Percentiles rank a stretch among this genome's conserved stretches.
Conservation (phyloP, 2,329 filamentous ascomycete species). For the Neoascochyta sp. region DNA sequence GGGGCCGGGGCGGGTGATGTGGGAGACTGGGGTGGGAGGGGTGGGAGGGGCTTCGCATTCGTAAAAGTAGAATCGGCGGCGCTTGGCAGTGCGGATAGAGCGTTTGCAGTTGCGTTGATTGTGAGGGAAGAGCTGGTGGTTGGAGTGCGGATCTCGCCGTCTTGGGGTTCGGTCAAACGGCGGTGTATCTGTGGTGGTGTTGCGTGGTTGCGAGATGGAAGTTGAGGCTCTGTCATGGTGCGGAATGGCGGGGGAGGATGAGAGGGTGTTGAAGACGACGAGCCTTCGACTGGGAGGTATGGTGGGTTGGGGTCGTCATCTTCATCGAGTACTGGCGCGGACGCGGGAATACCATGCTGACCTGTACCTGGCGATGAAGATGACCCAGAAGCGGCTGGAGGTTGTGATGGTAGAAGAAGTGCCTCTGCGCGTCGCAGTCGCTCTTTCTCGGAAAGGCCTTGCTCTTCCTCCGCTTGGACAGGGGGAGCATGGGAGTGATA, state of each 20-base stretch:
- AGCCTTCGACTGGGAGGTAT: constrained; percentile 18
- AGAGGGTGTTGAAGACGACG: constrained; percentile 19
- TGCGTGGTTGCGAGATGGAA: constrained; percentile 7
- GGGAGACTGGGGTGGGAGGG: constrained; percentile 21
- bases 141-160: constrained; percentile 13
- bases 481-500: constrained; percentile 51
- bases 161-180: constrained; percentile 7
- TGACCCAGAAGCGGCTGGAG: constrained; percentile 52
- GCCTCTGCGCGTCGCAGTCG: constrained; percentile 73
- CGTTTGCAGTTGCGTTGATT: constrained; percentile 13
- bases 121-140: constrained; percentile 24
- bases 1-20: constrained; percentile 14
- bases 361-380: constrained; percentile 40
- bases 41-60: constrained; percentile 18
- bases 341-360: constrained; percentile 28
- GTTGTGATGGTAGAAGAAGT: constrained; percentile 75
- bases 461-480: constrained; percentile 54
- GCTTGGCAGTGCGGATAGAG: constrained; percentile 9
- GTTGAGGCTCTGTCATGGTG: constrained; percentile 10
- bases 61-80: too few species aligned
- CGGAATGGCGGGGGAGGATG: constrained; percentile 28
- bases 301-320: constrained; percentile 26
- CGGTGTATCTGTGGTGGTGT: constrained; percentile 14
- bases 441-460: constrained; percentile 74
- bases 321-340: constrained; percentile 36